These are phyloP conservation scores for Trichoderma sp. DNA, from an alignment of 2,329 filamentous ascomycete genomes.

Conservation along the genomic window DNA sequence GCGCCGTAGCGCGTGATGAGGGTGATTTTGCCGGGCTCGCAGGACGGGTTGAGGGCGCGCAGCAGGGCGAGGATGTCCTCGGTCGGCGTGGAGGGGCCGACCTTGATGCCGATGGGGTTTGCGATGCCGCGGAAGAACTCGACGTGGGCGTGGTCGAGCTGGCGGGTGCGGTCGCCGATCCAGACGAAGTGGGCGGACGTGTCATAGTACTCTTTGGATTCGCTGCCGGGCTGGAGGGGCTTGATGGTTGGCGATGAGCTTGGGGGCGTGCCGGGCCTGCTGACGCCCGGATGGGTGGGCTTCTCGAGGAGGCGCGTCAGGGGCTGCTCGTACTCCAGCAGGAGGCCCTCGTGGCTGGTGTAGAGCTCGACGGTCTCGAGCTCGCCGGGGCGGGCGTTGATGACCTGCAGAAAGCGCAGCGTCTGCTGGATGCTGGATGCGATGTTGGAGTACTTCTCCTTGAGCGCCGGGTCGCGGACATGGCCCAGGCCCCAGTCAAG, in stretches of 20 bases:
- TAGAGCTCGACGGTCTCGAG: constrained; percentile 92
- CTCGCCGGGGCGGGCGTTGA: constrained; percentile 81
- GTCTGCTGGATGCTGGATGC: constrained; percentile 87
- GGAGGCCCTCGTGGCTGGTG: constrained; percentile 91
- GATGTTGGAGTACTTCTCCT: constrained; percentile 82
- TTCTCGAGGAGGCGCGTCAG: constrained; percentile 76
- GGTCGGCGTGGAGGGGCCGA: constrained; percentile 80
- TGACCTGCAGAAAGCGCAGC: constrained; percentile 89
- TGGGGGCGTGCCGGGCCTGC: constrained; percentile 34
- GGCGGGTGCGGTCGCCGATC: constrained; percentile 95
- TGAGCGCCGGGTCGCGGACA: constrained; percentile 79
- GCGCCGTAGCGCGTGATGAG: constrained; percentile 95
- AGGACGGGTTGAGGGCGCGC: constrained; percentile 77
- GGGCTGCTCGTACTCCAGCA: constrained; percentile 91
- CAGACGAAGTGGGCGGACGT: constrained; percentile 96
- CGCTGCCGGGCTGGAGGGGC: constrained; percentile 32
- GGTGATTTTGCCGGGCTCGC: constrained; percentile 89
- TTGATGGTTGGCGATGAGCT: constrained; percentile 48
- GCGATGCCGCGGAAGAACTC: constrained; percentile 96
- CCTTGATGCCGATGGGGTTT: constrained; percentile 95
- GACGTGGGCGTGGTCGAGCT: constrained; percentile 89
- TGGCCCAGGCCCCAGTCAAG: constrained; percentile 95
- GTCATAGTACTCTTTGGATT: constrained; percentile 78
- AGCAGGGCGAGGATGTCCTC: constrained; percentile 78
- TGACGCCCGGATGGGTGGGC: constrained; percentile 58